Evolutionary conservation across 2,329 filamentous ascomycete genomes (phyloP), one percentile per base, ranked within the genome.

Genomic region (Arthrocladium fulminans): DNA sequence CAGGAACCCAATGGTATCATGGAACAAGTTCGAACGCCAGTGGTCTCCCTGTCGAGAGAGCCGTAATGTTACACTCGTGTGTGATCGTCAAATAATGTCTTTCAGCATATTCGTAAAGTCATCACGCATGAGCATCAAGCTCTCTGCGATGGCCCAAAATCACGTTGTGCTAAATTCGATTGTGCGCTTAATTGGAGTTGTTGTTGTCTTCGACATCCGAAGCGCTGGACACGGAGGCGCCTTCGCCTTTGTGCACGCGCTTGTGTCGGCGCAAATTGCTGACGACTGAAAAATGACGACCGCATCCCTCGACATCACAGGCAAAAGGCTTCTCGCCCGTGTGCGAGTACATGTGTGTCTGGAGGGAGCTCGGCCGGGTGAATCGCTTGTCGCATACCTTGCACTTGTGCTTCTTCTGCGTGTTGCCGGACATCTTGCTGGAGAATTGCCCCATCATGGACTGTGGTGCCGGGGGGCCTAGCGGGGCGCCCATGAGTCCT

Each of bases 361-460:
- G 90, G 32, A 97, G 69, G 12, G 90, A 96, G 63, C 88, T 95
- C 1, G 90, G 90, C 47, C 90, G 80, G 2, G 90, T 96, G 67
- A 97, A 97, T 37, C 90, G 82, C 77, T 97, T 96, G 69, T 96
- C 90, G 73, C 90, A 97, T 51, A 97, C 86, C 72, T 95, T 96
- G 79, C 90, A 97, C 74, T 96, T 96, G 73, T 97, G 92, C 76
- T 97, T 97, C 81, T 97, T 97, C 65, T 96, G 88, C 8, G 90
- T 92, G 70, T 88, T 95, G 15, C 87, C 89, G 0, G 88, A 89
- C 45, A 96, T 83, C 70, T 96, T 96, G 54, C 90, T 96, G 69
- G 87, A 96, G 72, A 97, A 97, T 61, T 94, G 89, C 45, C 88
- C 82, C 92, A 98, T 98, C 88, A 98, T 96, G 0, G 89, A 94